Base-by-base conservation (phyloP, 352 stramenopile genomes). In the Plasmopara viticola region DNA sequence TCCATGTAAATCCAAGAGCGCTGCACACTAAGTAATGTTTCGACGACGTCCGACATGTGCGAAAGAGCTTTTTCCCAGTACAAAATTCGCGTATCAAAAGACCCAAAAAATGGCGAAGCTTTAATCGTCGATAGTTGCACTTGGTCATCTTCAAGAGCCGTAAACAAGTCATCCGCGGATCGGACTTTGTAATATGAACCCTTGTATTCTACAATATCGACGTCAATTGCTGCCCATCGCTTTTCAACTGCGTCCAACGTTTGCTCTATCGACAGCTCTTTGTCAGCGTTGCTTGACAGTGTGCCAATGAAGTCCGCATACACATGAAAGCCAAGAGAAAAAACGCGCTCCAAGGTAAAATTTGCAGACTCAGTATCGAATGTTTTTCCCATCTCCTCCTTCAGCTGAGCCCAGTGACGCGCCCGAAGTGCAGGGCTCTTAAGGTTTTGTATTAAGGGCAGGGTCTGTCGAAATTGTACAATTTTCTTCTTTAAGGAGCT, bases 1-100 rank as follows among this genome's bases (percentile, higher is more conserved):
- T 98, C 92, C 37, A 98, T 56, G 58, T 97, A 98, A 14, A 97
- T 97, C 91, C 91, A 98, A 57, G 93, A 97, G 1, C 87, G 83
- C 53, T 98, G 91, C 12, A 98, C 90, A 7, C 70, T 74, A 7
- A 97, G 66, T 13, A 94, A 43, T 1, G 77, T 93, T 50, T 97
- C 89, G 28, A 97, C 79, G 5, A 97, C 87, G 55, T 97, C 91
- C 0, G 84, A 96, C 40, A 97, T 79, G 33, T 77, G 74, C 10
- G 86, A 79, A 1, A 97, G 68, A 0, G 73, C 53, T 30, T 78
- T 81, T 60, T 97, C 88, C 90, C 88, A 97, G 40, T 82, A 82
- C 58, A 95, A 56, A 48, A 97, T 94, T 35, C 84, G 77, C 5
- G 76, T 79, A 39, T 92, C 71, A 45, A 97, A 97, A 14, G 86